These are phyloP conservation scores for Diutina mesorugosa DNA, from an alignment of 1,139 yeast genomes.

Conservation along the genomic window DNA sequence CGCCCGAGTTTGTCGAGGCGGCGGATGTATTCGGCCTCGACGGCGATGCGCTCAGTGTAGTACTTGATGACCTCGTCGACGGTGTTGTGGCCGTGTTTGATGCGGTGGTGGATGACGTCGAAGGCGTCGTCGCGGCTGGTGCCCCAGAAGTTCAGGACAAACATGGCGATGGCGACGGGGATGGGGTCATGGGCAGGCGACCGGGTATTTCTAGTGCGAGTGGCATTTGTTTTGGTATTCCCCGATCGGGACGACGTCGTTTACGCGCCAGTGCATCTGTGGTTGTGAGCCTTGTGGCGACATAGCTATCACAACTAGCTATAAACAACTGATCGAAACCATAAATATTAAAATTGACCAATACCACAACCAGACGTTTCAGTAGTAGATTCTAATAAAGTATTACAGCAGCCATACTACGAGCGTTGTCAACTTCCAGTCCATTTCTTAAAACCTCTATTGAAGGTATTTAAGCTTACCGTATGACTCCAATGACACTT, in stretches of 20 bases:
- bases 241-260: background rate
- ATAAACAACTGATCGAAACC: no score
- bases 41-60: conserved; percentile 36
- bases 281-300: background rate
- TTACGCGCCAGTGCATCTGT: background rate
- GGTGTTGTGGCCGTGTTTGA: conserved; percentile 27
- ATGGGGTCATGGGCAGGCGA: background rate
- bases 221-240: background rate
- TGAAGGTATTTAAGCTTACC: no score
- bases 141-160: conserved; percentile 42
- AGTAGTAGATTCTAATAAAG: no score
- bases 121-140: conserved; percentile 33
- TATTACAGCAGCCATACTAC: no score
- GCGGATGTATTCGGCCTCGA: conserved; percentile 65
- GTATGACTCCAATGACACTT: no score
- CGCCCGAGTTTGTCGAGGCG: conserved; percentile 37
- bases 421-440: no score
- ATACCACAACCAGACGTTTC: no score
- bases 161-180: conserved; percentile 6
- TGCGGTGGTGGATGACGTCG: conserved; percentile 29
- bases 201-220: background rate
- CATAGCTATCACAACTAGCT: background rate
- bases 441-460: no score
- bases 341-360: no score
- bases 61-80: conserved; percentile 30